phyloP scores from a whole-genome alignment of 345 rosid species.

The Eucalyptus coolabah region DNA sequence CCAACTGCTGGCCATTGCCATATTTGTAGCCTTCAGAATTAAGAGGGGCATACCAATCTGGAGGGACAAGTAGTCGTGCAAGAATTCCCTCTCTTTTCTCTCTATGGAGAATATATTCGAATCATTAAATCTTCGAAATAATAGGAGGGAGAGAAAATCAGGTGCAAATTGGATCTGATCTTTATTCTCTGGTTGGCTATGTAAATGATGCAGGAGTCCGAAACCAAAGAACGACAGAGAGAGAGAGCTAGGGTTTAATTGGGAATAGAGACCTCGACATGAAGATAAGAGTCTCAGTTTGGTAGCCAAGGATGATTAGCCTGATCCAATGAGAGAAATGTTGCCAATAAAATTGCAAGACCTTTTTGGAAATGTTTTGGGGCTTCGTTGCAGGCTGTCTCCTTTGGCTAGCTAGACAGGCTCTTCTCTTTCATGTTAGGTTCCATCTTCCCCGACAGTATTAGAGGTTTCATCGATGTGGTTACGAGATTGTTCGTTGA shows the following conservation, averaged over 20 bases:
- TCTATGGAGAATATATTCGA: not conserved
- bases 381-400: not conserved
- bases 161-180: not conserved
- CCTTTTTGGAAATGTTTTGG: not conserved
- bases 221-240: not conserved
- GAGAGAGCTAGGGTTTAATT: not conserved
- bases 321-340: not conserved
- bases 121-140: not conserved
- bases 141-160: not conserved
- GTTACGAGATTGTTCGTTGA: not conserved
- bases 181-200: not conserved
- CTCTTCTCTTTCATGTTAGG: not conserved
- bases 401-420: not conserved
- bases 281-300: not conserved
- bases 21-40: not conserved
- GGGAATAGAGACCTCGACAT: not conserved
- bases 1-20: not conserved
- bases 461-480: not conserved
- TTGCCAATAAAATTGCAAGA: not conserved
- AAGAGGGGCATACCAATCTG: not conserved
- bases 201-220: not conserved
- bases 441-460: not conserved
- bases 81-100: not conserved
- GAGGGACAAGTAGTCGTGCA: not conserved
- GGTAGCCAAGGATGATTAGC: not conserved